phyloP scores from a whole-genome alignment of 2,329 filamentous ascomycete species.

The Davidsoniella eucalypti region DNA sequence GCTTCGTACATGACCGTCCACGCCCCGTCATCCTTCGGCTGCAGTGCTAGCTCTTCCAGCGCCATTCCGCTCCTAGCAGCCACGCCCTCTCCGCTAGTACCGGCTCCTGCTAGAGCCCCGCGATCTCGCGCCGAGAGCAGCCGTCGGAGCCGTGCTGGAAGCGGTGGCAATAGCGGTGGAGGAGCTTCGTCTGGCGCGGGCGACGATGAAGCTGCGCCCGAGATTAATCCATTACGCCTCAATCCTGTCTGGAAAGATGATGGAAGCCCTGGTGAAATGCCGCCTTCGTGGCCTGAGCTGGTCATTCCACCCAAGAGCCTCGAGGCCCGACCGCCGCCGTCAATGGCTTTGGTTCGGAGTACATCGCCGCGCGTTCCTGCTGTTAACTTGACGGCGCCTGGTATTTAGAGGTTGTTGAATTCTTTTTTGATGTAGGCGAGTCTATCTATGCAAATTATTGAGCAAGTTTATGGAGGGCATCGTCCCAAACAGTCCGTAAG shows the following conservation, averaged over 20 bases:
- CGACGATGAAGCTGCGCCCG: background rate
- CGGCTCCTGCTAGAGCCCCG: conserved; percentile 1
- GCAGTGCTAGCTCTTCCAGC: background rate
- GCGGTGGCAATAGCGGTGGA: background rate
- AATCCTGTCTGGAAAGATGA: conserved; percentile 11
- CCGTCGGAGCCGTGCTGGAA: background rate
- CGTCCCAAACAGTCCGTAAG: no score
- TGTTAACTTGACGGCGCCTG: background rate
- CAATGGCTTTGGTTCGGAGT: no score
- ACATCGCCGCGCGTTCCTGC: background rate
- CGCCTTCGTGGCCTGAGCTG: background rate
- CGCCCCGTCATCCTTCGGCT: background rate
- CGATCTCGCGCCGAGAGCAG: background rate
- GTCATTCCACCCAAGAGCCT: background rate
- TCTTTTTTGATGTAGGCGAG: no score
- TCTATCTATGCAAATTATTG: no score
- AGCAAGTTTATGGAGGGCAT: no score
- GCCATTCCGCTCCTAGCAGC: background rate
- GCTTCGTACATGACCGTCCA: conserved; percentile 12
- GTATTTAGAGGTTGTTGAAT: background rate
- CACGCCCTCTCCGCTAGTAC: background rate
- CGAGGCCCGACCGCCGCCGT: background rate
- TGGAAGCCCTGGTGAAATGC: conserved; percentile 1
- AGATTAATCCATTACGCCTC: conserved; percentile 7
- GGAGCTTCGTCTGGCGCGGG: background rate